Conservation (phyloP, 108 stramenopile species). For the Thalassiosira profunda region DNA sequence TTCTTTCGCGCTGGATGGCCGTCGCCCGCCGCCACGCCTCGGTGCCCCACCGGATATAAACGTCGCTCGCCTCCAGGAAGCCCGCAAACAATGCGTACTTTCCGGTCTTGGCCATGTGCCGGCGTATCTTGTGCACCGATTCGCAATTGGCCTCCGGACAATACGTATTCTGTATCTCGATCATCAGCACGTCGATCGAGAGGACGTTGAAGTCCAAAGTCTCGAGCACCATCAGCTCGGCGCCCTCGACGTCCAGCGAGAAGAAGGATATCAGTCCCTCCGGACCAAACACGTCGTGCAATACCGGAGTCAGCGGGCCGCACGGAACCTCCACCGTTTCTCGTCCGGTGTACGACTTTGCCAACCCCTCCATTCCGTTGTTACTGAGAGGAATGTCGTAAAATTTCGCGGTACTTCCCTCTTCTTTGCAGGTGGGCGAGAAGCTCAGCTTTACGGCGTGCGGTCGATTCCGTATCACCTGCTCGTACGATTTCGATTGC, state of each 20-base stretch:
- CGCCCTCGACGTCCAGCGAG: slow-evolving; percentile 76
- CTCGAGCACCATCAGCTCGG: slow-evolving; percentile 55
- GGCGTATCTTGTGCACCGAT: slow-evolving; percentile 2
- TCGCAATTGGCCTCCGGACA: slow-evolving; percentile 31
- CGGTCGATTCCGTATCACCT: slow-evolving; percentile 47
- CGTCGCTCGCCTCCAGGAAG: slow-evolving; percentile 34
- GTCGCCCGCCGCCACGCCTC: slow-evolving; percentile 5
- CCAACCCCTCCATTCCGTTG: slow-evolving; percentile 38
- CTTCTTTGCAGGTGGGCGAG: slow-evolving; percentile 50
- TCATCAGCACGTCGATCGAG: slow-evolving; percentile 57
- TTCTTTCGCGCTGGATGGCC: not conserved
- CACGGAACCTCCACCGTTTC: slow-evolving; percentile 55
- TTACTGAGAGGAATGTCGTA: slow-evolving; percentile 46
- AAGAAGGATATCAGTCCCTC: slow-evolving; percentile 48
- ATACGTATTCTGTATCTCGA: slow-evolving; percentile 55
- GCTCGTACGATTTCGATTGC: slow-evolving; percentile 19
- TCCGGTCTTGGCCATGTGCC: slow-evolving; percentile 16
- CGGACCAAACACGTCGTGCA: slow-evolving; percentile 48
- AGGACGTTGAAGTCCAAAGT: slow-evolving; percentile 60
- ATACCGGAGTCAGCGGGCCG: slow-evolving; percentile 46
- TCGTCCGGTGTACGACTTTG: slow-evolving; percentile 27
- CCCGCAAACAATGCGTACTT: slow-evolving; percentile 31
- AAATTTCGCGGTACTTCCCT: slow-evolving; percentile 29
- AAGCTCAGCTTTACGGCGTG: slow-evolving; percentile 51
- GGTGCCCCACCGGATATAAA: slow-evolving; percentile 12